A percentile compares a stretch with the other conserved stretches of the same genome.
These are phyloP conservation scores for Boletus mariae DNA, from an alignment of 1,284 basidiomycete genomes.

Conservation along the genomic window DNA sequence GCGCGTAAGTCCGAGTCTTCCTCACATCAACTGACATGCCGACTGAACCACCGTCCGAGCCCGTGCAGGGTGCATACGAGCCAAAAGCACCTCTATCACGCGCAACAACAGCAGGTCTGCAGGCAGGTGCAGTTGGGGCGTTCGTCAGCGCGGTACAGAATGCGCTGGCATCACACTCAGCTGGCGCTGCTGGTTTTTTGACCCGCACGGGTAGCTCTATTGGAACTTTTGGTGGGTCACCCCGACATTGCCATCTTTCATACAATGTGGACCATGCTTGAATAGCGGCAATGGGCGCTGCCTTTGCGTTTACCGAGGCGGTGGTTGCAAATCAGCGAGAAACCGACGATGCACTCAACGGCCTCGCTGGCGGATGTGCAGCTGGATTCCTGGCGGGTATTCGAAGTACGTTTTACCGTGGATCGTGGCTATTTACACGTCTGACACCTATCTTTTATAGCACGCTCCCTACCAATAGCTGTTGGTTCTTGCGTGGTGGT, in stretches of 20 bases:
- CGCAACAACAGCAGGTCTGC: constrained; percentile 61
- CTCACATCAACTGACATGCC: constrained; percentile 19
- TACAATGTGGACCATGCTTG: constrained; percentile 54
- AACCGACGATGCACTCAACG: constrained; percentile 82
- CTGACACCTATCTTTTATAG: constrained; percentile 38
- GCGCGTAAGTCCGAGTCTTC: constrained; percentile 2
- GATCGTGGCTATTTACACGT: not conserved
- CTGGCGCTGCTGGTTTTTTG: constrained; percentile 35
- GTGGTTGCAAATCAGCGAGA: constrained; percentile 78
- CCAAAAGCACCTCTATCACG: constrained; percentile 57
- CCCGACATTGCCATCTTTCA: constrained; percentile 73
- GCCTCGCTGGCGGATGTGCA: constrained; percentile 86
- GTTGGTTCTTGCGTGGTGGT: constrained; percentile 78
- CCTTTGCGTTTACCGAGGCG: constrained; percentile 82
- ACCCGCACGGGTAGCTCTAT: constrained; percentile 44
- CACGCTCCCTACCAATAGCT: constrained; percentile 82
- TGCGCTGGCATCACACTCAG: constrained; percentile 69
- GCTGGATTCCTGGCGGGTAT: constrained; percentile 90
- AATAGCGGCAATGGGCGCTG: constrained; percentile 86
- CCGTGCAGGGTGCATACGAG: constrained; percentile 41
- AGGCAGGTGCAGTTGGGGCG: constrained; percentile 71
- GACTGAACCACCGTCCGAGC: constrained; percentile 33
- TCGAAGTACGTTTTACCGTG: constrained; percentile 49
- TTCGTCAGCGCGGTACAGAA: constrained; percentile 84
- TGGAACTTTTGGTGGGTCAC: constrained; percentile 85